Percentiles rank a stretch among this genome's conserved stretches.
These are phyloP conservation scores for Athelia psychrophila DNA, from an alignment of 1,284 basidiomycete genomes.

Conservation along the genomic window DNA sequence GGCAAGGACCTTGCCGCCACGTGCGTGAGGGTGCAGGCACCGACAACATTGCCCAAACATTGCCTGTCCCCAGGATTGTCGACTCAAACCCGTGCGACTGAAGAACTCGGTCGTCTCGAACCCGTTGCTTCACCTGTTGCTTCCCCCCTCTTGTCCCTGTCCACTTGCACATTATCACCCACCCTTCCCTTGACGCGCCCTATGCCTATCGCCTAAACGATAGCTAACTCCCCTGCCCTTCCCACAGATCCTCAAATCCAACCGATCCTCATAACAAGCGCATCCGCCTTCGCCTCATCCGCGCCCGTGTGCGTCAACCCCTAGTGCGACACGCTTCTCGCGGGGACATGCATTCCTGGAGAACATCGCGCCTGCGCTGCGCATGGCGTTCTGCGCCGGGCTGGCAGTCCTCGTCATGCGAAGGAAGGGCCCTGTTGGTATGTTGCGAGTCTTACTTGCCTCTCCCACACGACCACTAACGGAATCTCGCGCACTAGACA, in stretches of 20 bases:
- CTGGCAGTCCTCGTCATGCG: conserved; percentile 44
- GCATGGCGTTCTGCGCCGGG: conserved; percentile 45
- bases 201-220: conserved; percentile 5
- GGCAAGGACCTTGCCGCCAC: background rate
- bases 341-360: conserved; percentile 54
- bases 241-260: conserved; percentile 36
- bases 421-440: conserved; percentile 39
- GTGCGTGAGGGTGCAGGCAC: background rate
- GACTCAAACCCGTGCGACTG: too few relatives aligned
- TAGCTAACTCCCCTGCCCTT: conserved; percentile 10
- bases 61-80: background rate
- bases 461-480: background rate
- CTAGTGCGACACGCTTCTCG: conserved; percentile 48
- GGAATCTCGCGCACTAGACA: conserved; percentile 28
- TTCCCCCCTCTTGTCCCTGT: background rate
- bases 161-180: background rate
- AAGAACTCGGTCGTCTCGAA: too few relatives aligned
- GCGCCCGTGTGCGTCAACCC: conserved; percentile 61
- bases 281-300: conserved; percentile 37
- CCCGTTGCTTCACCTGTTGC: background rate
- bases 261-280: conserved; percentile 29
- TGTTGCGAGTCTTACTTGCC: background rate
- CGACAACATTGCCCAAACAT: background rate
- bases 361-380: conserved; percentile 62
- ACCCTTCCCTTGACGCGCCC: conserved; percentile 3